These are phyloP conservation scores for Ceratobasidium sp. DNA, from an alignment of 1,284 basidiomycete species.

Conservation along the genomic window DNA sequence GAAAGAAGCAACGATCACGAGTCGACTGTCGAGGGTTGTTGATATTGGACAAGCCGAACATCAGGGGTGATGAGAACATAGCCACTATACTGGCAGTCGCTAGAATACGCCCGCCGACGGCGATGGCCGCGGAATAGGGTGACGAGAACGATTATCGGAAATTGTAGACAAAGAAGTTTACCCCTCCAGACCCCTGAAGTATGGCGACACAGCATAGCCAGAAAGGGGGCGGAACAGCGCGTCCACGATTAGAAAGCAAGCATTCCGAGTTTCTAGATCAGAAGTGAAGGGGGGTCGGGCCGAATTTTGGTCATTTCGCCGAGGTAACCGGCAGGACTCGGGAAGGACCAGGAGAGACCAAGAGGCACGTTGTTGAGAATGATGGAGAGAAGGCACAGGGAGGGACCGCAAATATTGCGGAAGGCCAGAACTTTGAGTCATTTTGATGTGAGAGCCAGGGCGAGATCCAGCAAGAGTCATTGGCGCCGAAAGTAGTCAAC, in stretches of 20 bases:
- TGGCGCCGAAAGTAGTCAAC: too few relatives aligned
- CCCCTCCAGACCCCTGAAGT: background rate
- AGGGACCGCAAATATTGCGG: too few relatives aligned
- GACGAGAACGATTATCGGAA: background rate
- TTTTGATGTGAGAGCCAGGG: too few relatives aligned
- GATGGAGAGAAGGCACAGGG: too few relatives aligned
- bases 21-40: background rate
- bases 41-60: background rate
- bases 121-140: background rate
- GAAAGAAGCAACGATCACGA: background rate
- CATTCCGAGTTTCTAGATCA: too few relatives aligned
- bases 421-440: too few relatives aligned
- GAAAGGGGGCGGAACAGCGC: background rate
- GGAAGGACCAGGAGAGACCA: too few relatives aligned
- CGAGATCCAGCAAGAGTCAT: too few relatives aligned
- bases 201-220: constrained; percentile 8
- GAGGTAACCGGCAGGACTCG: too few relatives aligned
- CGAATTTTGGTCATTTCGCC: too few relatives aligned
- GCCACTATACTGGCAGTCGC: background rate
- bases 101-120: background rate
- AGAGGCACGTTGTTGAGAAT: too few relatives aligned
- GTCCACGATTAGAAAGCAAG: background rate
- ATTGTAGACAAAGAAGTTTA: background rate
- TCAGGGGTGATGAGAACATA: background rate
- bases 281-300: too few relatives aligned